Evolutionary conservation across 805 yeast species (phyloP).

Genomic region (Pichia eremophila): DNA sequence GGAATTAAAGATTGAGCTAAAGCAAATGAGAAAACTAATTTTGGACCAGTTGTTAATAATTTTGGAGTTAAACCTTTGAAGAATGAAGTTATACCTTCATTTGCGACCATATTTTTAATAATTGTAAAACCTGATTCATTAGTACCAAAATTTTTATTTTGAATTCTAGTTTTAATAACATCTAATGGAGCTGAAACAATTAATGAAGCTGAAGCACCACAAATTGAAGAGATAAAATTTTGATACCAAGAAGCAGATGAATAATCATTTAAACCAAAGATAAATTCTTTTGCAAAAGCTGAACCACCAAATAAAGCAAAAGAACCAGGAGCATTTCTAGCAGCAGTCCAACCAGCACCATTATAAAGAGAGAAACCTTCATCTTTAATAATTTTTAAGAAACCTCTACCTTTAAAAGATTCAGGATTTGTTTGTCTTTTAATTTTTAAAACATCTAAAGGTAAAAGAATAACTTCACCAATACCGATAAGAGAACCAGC

Average conservation of each 20-base stretch:
- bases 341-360: constrained; percentile 99
- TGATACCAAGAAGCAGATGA: constrained; percentile 89
- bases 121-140: constrained; percentile 92
- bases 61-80: constrained; percentile 97
- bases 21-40: constrained; percentile 95
- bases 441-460: constrained; percentile 92
- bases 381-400: constrained; percentile 71
- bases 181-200: constrained; percentile 97
- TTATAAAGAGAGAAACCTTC: constrained; percentile 92
- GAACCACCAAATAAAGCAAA: constrained; percentile 97
- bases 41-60: constrained; percentile 95
- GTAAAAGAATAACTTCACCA: constrained; percentile 92
- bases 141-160: constrained; percentile 90
- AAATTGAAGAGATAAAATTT: constrained; percentile 88
- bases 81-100: constrained; percentile 84
- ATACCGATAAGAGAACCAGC: constrained; percentile 97
- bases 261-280: constrained; percentile 79
- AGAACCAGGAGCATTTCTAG: constrained; percentile 98
- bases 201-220: constrained; percentile 94
- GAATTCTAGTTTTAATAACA: constrained; percentile 97
- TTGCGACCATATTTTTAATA: constrained; percentile 83
- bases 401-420: constrained; percentile 97
- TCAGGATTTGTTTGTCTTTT: constrained; percentile 99
- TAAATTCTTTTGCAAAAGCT: constrained; percentile 96
- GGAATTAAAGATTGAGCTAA: constrained; percentile 96